These are phyloP conservation scores for Benincasa hispida DNA, from an alignment of 306 rosid species.

Conservation along the genomic window DNA sequence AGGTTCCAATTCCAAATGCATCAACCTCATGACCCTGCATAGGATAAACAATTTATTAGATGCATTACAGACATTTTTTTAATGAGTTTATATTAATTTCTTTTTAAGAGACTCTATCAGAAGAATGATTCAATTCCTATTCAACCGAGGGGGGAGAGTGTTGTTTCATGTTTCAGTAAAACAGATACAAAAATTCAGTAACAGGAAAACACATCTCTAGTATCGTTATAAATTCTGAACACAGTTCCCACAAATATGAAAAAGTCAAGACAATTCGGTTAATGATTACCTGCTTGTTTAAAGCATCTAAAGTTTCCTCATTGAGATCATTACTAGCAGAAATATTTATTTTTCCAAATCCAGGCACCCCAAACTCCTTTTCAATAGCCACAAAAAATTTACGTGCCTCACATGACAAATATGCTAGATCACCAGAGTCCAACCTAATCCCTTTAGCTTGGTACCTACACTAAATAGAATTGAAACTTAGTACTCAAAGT, in stretches of 20 bases:
- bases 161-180: not conserved
- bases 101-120: not conserved
- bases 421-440: constrained; percentile 95
- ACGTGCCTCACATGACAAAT: constrained; percentile 65
- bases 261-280: not conserved
- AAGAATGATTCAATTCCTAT: not conserved
- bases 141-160: not conserved
- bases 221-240: not conserved
- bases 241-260: not conserved
- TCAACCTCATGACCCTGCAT: constrained; percentile 95
- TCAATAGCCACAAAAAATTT: constrained; percentile 57
- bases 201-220: not conserved
- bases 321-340: constrained; percentile 96
- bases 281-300: constrained; percentile 74
- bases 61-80: not conserved
- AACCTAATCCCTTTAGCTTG: constrained; percentile 74
- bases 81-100: not conserved
- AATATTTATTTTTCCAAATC: constrained; percentile 50
- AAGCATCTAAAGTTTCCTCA: constrained; percentile 93
- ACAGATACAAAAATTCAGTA: not conserved
- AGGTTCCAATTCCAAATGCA: constrained; percentile 91
- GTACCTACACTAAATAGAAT: constrained; percentile 33
- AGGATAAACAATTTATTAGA: not conserved
- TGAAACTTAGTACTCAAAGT: not conserved
- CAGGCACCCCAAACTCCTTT: constrained; percentile 51